Evolutionary conservation across 768 basidiomycete species (phyloP).

Genomic region (Sporobolomyces phaffii): DNA sequence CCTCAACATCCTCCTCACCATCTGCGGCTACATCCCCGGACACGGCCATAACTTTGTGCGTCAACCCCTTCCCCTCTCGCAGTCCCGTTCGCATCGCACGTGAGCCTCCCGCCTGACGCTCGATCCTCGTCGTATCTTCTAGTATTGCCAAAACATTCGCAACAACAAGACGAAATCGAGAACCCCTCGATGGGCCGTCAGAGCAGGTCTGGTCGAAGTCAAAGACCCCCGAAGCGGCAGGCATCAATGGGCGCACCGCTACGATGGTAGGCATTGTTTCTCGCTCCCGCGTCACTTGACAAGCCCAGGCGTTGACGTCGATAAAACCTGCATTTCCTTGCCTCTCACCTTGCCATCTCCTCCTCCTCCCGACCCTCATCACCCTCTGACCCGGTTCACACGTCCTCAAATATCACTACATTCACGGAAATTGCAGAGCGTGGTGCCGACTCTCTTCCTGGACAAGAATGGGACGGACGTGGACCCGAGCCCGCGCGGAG

Average conservation of each 20-base stretch:
- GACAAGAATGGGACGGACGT: slow-evolving; percentile 33
- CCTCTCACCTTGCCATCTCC: neutral
- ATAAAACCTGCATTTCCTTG: neutral
- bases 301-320: neutral
- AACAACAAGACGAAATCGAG: slow-evolving; percentile 41
- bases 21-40: slow-evolving; percentile 42
- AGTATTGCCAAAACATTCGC: slow-evolving; percentile 41
- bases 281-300: neutral
- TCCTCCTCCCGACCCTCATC: neutral
- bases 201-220: slow-evolving; percentile 40
- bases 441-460: slow-evolving; percentile 2
- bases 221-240: slow-evolving; percentile 36
- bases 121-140: neutral
- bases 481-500: slow-evolving; percentile 24
- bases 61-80: neutral
- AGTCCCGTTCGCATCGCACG: no score
- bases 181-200: slow-evolving; percentile 42
- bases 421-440: neutral
- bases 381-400: neutral
- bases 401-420: neutral
- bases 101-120: no score
- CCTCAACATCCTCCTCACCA: slow-evolving; percentile 41
- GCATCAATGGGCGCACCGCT: slow-evolving; percentile 41
- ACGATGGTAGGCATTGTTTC: slow-evolving; percentile 31
- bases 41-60: slow-evolving; percentile 35